Evolutionary conservation across 805 yeast genomes (phyloP).

Genomic region (Metschnikowia borealis): DNA sequence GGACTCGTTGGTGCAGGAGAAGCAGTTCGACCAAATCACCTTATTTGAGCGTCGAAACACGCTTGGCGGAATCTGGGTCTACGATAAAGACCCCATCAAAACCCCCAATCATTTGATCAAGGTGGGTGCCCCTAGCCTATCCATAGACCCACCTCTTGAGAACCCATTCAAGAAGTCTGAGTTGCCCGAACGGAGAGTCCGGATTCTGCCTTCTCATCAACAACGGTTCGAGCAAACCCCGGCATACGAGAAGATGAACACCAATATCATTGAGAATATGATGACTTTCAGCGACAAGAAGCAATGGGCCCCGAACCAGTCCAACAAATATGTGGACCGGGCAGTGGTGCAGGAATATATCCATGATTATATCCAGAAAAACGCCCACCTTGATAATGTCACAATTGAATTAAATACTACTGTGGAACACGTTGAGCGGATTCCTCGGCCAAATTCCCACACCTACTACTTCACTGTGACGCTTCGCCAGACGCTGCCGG

Average conservation of each 20-base stretch:
- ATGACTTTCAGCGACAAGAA: slow-evolving; percentile 44
- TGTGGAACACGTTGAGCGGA: slow-evolving; percentile 34
- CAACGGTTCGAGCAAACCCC: slow-evolving; percentile 30
- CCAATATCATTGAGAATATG: slow-evolving; percentile 41
- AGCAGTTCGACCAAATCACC: slow-evolving; percentile 27
- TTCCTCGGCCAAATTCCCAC: slow-evolving; percentile 8
- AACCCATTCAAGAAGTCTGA: slow-evolving; percentile 18
- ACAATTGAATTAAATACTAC: slow-evolving; percentile 29
- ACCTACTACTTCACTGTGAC: slow-evolving; percentile 27
- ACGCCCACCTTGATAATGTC: slow-evolving; percentile 17
- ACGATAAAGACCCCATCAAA: slow-evolving; percentile 20
- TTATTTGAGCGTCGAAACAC: slow-evolving; percentile 39
- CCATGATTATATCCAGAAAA: slow-evolving; percentile 23
- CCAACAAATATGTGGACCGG: slow-evolving; percentile 26
- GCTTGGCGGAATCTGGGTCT: slow-evolving; percentile 44
- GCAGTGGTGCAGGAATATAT: slow-evolving; percentile 26
- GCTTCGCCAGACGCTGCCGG: slow-evolving; percentile 22
- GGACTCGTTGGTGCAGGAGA: slow-evolving; percentile 36
- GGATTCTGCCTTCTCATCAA: slow-evolving; percentile 14
- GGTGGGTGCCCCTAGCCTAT: slow-evolving; percentile 19
- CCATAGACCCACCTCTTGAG: slow-evolving; percentile 24
- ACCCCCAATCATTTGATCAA: slow-evolving; percentile 14
- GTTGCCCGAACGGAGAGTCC: background rate
- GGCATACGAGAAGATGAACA: slow-evolving; percentile 21
- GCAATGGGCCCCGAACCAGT: slow-evolving; percentile 30